These are phyloP conservation scores for Aeminium ludgeri DNA, from an alignment of 495 filamentous ascomycete species.

Conservation along the genomic window DNA sequence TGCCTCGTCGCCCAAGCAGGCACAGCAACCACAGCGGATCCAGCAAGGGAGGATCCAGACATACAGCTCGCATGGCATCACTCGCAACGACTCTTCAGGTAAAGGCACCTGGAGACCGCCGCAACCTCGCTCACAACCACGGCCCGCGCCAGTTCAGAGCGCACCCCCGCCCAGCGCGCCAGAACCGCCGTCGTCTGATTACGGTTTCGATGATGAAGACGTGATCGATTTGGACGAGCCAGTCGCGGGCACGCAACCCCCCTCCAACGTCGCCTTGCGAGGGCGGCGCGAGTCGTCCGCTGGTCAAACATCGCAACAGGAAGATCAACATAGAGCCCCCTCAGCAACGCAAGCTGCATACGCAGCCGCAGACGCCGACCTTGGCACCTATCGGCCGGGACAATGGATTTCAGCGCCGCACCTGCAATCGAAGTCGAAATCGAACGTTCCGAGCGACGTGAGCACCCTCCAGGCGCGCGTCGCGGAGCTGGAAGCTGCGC, in stretches of 20 bases:
- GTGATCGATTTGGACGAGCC: conserved; percentile 26
- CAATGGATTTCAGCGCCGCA: conserved; percentile 11
- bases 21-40: not conserved
- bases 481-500: conserved; percentile 38
- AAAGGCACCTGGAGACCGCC: conserved; percentile 8
- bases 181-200: conserved; percentile 22
- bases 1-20: not conserved
- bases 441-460: conserved; percentile 8
- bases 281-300: not conserved
- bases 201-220: conserved; percentile 26
- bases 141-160: not conserved
- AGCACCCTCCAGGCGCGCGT: conserved; percentile 26
- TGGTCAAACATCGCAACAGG: conserved; percentile 26
- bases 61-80: not conserved
- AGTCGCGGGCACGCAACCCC: conserved; percentile 28
- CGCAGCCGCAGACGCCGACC: conserved; percentile 20
- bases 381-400: conserved; percentile 16
- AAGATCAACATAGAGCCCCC: not conserved
- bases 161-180: conserved; percentile 9
- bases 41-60: not conserved
- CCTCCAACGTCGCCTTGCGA: not conserved
- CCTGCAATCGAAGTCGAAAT: not conserved
- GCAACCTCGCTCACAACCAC: conserved; percentile 2
- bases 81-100: not conserved
- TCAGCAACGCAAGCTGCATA: conserved; percentile 22